These are phyloP conservation scores for Glonium stellatum DNA, from an alignment of 495 filamentous ascomycete genomes.

Conservation along the genomic window DNA sequence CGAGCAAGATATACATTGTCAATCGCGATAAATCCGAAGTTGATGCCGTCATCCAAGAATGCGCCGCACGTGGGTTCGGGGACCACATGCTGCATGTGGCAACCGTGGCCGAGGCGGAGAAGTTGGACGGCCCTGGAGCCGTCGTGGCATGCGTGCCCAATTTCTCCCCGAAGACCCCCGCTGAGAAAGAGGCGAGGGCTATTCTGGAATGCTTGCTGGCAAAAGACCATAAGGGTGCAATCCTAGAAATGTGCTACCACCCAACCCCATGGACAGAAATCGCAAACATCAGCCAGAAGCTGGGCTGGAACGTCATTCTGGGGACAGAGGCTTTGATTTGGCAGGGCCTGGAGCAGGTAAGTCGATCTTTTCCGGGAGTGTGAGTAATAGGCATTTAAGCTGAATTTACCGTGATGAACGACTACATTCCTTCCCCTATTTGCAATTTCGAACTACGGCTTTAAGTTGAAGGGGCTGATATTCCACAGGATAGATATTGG, in stretches of 20 bases:
- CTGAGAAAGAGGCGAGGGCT: slow-evolving; percentile 49
- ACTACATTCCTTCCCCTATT: too few species aligned
- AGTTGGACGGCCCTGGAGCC: slow-evolving; percentile 50
- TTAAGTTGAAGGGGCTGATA: background rate
- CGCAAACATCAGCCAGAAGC: slow-evolving; percentile 45
- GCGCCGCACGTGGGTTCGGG: slow-evolving; percentile 45
- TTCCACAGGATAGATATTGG: slow-evolving; percentile 51
- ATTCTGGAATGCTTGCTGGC: slow-evolving; percentile 52
- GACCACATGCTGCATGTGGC: slow-evolving; percentile 49
- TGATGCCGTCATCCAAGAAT: slow-evolving; percentile 54
- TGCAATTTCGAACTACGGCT: background rate
- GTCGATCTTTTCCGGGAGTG: too few species aligned
- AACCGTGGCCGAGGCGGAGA: slow-evolving; percentile 48
- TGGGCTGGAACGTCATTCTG: slow-evolving; percentile 62
- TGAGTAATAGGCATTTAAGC: background rate
- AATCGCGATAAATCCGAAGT: slow-evolving; percentile 60
- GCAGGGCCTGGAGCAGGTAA: slow-evolving; percentile 62
- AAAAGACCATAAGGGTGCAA: slow-evolving; percentile 50
- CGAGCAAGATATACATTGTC: slow-evolving; percentile 61
- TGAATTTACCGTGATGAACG: background rate
- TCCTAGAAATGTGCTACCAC: slow-evolving; percentile 78
- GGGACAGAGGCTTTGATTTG: slow-evolving; percentile 68
- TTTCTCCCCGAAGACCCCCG: slow-evolving; percentile 53
- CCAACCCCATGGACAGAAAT: slow-evolving; percentile 61
- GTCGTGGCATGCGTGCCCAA: slow-evolving; percentile 65